phyloP scores from a whole-genome alignment of 2,329 filamentous ascomycete species.

The Penicillium sp. region DNA sequence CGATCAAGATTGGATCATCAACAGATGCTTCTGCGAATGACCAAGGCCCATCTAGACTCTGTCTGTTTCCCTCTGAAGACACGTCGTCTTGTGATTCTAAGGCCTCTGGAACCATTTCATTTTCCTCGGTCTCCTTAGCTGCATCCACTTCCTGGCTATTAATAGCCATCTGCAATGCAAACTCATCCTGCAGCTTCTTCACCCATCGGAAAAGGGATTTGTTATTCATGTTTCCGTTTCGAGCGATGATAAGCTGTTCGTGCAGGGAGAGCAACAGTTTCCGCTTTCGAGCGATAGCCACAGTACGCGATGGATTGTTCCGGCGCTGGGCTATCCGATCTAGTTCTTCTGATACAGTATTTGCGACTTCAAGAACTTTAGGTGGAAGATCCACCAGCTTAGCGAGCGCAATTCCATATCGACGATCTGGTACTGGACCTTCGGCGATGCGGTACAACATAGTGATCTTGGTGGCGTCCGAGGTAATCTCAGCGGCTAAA shows the following conservation, averaged over 20 bases:
- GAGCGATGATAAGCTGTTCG: conserved; percentile 70
- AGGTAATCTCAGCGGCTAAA: conserved; percentile 67
- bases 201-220: conserved; percentile 65
- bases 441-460: conserved; percentile 85
- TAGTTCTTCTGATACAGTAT: conserved; percentile 64
- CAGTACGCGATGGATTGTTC: conserved; percentile 59
- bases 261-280: conserved; percentile 72
- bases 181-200: conserved; percentile 69
- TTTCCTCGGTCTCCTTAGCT: not conserved
- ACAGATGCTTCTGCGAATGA: not conserved
- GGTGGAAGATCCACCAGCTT: conserved; percentile 71
- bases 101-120: not conserved
- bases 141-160: conserved; percentile 51
- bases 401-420: conserved; percentile 85
- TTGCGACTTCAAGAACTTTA: conserved; percentile 66
- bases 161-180: conserved; percentile 68
- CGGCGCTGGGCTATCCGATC: conserved; percentile 58
- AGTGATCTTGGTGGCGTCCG: conserved; percentile 63
- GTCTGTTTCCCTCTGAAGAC: not conserved
- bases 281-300: conserved; percentile 62
- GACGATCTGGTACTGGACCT: conserved; percentile 67
- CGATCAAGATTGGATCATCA: not conserved
- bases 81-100: not conserved
- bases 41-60: not conserved
- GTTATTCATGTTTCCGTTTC: conserved; percentile 64